These are phyloP conservation scores for Saccharomycopsis javanensis DNA, from an alignment of 805 yeast species.

Conservation along the genomic window DNA sequence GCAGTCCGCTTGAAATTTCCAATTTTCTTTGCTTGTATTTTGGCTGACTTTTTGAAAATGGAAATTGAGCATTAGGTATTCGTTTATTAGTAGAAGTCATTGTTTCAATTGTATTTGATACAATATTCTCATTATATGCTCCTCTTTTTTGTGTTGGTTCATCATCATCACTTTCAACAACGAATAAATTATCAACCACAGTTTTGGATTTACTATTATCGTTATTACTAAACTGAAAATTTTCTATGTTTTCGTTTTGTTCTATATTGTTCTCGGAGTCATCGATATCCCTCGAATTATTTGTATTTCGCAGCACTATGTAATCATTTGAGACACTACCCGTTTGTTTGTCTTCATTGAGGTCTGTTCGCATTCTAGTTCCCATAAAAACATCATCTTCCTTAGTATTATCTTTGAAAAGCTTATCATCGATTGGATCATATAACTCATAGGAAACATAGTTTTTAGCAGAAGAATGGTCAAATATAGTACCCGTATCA, in stretches of 20 bases:
- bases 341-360: not conserved
- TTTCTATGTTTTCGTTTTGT: too few relatives aligned
- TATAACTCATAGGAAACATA: constrained; percentile 3
- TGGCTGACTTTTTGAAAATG: not conserved
- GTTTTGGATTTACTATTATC: not conserved
- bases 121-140: not conserved
- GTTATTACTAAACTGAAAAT: not conserved
- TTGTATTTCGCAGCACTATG: too few relatives aligned
- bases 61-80: too few relatives aligned
- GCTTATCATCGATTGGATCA: not conserved
- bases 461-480: not conserved
- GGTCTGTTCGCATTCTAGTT: not conserved
- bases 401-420: not conserved
- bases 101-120: not conserved
- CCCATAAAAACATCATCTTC: constrained; percentile 1
- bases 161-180: not conserved
- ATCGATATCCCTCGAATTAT: too few relatives aligned
- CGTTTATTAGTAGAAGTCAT: not conserved
- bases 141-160: not conserved
- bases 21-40: not conserved
- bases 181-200: not conserved
- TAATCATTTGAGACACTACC: not conserved
- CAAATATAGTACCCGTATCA: not conserved
- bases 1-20: not conserved
- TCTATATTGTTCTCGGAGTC: too few relatives aligned